Evolutionary conservation across 345 rosid genomes (phyloP).

Genomic region (Eutrema yunnanense): DNA sequence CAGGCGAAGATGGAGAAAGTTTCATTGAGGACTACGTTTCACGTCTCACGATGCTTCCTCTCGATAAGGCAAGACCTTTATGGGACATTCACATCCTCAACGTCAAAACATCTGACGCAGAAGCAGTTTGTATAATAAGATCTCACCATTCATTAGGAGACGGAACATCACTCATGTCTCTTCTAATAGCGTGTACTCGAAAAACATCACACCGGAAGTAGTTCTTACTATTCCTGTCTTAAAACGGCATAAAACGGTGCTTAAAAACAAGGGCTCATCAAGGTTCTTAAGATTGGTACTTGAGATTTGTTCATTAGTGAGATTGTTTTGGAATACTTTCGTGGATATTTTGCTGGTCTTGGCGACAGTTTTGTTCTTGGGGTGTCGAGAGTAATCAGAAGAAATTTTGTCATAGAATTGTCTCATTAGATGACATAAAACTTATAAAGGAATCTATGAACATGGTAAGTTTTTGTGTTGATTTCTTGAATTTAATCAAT

Average conservation of each 20-base stretch:
- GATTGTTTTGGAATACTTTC: constrained; percentile 42
- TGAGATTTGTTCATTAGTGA: constrained; percentile 23
- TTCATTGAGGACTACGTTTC: constrained; percentile 60
- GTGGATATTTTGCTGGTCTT: constrained; percentile 34
- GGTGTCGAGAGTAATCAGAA: neutral
- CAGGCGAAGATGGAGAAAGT: constrained; percentile 29
- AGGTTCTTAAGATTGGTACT: constrained; percentile 25
- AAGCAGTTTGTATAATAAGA: constrained; percentile 35
- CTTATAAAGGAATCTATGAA: neutral
- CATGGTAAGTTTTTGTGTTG: neutral
- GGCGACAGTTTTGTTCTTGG: constrained; percentile 33
- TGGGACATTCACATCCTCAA: constrained; percentile 85
- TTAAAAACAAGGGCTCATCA: constrained; percentile 1
- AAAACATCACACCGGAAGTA: constrained; percentile 42
- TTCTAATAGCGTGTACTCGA: constrained; percentile 39
- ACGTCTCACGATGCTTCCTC: constrained; percentile 39
- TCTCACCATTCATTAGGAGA: constrained; percentile 59
- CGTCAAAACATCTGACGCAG: constrained; percentile 52
- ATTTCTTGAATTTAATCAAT: neutral
- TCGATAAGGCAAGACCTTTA: constrained; percentile 50
- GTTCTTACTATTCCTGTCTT: constrained; percentile 30
- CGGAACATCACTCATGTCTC: constrained; percentile 53
- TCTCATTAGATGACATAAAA: constrained; percentile 46
- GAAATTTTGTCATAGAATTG: constrained; percentile 34
- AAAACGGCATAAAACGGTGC: constrained; percentile 16